Evolutionary conservation across 1,284 basidiomycete genomes (phyloP), one percentile per base, ranked within the genome.

Genomic region (Marasmius tenuissimus): DNA sequence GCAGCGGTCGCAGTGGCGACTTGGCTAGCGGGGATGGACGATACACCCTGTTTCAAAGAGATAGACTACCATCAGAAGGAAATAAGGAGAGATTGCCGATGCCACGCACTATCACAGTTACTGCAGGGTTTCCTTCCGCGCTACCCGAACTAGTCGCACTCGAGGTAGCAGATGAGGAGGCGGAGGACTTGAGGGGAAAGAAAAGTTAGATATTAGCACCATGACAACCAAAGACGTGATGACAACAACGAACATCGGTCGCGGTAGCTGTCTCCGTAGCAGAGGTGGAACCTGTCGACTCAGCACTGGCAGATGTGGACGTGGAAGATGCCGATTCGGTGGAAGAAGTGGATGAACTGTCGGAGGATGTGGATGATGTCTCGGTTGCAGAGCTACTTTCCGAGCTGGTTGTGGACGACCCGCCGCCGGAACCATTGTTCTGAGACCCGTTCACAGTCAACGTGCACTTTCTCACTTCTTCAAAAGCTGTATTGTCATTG

Each of bases 381-480:
- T 63, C 63, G 16, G 69, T 57, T 40, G 65, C 59, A 45, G 66
- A 60, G 18, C 65, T 58, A 27, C 65, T 55, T 0, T 66, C 61
- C 33, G 62, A 51, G 39, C 42, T 54, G 38, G 66, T 27, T 27
- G 27, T 69, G 34, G 69, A 65, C 49, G 67, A 57, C 27, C 63
- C 58, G 39, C 64, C 63, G 47, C 62, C 35, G 16, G n/a, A 27
- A 22, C 63, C 55, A 22, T 63, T 62, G 57, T 62, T 69, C 35
- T 63, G 61, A 16, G 61, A 56, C 22, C 22, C 58, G 40, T 70
- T 68, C 65, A 76, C 69, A 38, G 75, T 65, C 39, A 86, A 60
- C 10, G 80, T 82, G 70, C 90, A 92, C 33, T 78, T 78, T 69
- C 78, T 80, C 57, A 86, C 82, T 70, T 89, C 84, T 69, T 83